These are phyloP conservation scores for Talaromyces sp. DNA, from an alignment of 2,329 filamentous ascomycete genomes.

Conservation along the genomic window DNA sequence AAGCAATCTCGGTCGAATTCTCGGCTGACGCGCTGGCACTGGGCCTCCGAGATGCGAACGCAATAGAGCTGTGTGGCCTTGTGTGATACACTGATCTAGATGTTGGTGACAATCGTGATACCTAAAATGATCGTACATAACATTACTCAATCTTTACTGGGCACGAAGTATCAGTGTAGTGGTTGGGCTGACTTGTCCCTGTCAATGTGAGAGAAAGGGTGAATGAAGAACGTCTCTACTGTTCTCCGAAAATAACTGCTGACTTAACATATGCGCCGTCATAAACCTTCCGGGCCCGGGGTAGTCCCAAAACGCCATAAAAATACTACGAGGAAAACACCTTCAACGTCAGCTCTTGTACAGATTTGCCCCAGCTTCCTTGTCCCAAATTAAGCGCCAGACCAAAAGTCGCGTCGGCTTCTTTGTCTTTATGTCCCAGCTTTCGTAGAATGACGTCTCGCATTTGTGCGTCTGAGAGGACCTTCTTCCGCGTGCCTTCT, in stretches of 20 bases:
- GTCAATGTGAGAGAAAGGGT: neutral
- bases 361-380: slow-evolving; percentile 39
- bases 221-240: neutral
- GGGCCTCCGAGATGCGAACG: neutral
- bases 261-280: neutral
- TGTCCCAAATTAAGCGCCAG: slow-evolving; percentile 29
- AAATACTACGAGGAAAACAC: slow-evolving; percentile 10
- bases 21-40: neutral
- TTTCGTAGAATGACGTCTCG: slow-evolving; percentile 29
- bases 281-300: neutral
- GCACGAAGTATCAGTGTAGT: neutral
- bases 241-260: neutral
- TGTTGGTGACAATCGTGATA: neutral
- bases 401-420: slow-evolving; percentile 22
- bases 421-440: slow-evolving; percentile 5
- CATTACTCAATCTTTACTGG: neutral
- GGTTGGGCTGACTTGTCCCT: neutral
- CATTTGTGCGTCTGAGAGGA: slow-evolving; percentile 36
- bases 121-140: neutral
- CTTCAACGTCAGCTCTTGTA: slow-evolving; percentile 13
- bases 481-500: slow-evolving; percentile 23
- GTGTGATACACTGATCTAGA: neutral
- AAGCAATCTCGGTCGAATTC: neutral
- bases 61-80: neutral
- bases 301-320: too few relatives aligned